Evolutionary conservation across 768 basidiomycete species (phyloP), one percentile per base, ranked within the genome.

Genomic region (Serendipita sp.): DNA sequence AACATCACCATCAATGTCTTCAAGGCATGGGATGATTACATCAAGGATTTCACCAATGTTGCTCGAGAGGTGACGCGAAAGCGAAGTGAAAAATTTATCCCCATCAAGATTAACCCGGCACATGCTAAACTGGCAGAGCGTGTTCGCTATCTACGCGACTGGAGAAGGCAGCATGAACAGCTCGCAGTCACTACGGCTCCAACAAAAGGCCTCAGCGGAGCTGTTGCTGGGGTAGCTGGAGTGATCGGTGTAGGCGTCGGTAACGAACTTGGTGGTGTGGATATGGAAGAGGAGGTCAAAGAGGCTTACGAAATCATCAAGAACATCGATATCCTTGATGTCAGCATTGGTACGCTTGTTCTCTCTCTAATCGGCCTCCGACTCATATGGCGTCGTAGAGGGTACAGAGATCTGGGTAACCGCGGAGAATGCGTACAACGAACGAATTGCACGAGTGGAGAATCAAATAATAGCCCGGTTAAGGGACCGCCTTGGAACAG

Each of bases 401-500:
- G 95, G 96, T 2, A 93, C 90, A 16, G 92, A 97, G 72, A 95
- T 97, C 60, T 98, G 94, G 95, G 86, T 95, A 31, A 84, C 92
- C 0, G 94, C 94, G 1, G 96, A 98, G 74, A 92, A 90, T 62
- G 92, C 93, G 3, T 99, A 99, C 72, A 98, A 97, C 68, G 95
- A 98, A 73, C 86, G 94, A 22, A 94, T 98, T 26, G 88, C 96
- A 1, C 79, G 95, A 13, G 95, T 99, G 20, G 96, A 99, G 76
- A 97, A 97, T 74, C 95, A 97, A 72, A 98, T 98, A 70, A 98
- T 98, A 71, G 88, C 95, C 16, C 79, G 90, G 34, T 73, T 99
- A 51, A 80, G 95, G 26, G 95, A 97, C 73, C 79, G 90, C 64
- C 78, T 98, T 11, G 96, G 92, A 14, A 95, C 92, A 16, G 96